These are phyloP conservation scores for Rhynchosporium agropyri DNA, from an alignment of 2,329 filamentous ascomycete species.

Conservation along the genomic window DNA sequence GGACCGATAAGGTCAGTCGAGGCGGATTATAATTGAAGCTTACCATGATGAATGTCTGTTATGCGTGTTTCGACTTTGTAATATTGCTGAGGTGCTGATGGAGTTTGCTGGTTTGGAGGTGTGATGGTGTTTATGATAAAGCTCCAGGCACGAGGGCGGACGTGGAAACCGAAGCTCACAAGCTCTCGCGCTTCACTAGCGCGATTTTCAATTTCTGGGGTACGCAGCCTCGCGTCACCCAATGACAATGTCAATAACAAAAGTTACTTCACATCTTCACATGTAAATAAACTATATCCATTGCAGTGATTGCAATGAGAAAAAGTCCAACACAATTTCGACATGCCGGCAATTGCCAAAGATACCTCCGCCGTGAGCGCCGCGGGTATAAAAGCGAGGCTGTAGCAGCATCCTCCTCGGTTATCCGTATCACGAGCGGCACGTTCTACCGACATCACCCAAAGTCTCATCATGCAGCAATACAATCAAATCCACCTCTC, in stretches of 20 bases:
- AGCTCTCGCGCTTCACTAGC: conserved; percentile 21
- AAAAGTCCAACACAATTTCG: not conserved
- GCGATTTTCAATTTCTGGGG: conserved; percentile 21
- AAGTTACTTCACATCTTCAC: conserved; percentile 5
- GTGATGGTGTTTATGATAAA: conserved; percentile 26
- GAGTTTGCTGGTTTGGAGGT: conserved; percentile 15
- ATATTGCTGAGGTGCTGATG: conserved; percentile 17
- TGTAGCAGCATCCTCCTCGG: conserved; percentile 49
- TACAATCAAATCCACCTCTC: conserved; percentile 63
- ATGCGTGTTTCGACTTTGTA: conserved; percentile 4
- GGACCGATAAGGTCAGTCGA: not conserved
- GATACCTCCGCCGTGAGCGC: no score
- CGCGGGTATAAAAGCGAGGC: not conserved
- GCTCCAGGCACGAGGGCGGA: conserved; percentile 36
- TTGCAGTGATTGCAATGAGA: conserved; percentile 35
- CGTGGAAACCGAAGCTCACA: conserved; percentile 26
- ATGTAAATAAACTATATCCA: conserved; percentile 16
- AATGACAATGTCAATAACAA: conserved; percentile 10
- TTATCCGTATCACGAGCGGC: conserved; percentile 74
- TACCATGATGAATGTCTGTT: conserved; percentile 35
- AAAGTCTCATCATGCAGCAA: conserved; percentile 48
- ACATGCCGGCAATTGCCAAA: no score
- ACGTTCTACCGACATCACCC: conserved; percentile 84
- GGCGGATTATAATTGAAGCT: conserved; percentile 15
- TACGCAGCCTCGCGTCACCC: conserved; percentile 32